Conservation (phyloP, 1,284 basidiomycete genomes). For the Pulchroboletus neoregius region DNA sequence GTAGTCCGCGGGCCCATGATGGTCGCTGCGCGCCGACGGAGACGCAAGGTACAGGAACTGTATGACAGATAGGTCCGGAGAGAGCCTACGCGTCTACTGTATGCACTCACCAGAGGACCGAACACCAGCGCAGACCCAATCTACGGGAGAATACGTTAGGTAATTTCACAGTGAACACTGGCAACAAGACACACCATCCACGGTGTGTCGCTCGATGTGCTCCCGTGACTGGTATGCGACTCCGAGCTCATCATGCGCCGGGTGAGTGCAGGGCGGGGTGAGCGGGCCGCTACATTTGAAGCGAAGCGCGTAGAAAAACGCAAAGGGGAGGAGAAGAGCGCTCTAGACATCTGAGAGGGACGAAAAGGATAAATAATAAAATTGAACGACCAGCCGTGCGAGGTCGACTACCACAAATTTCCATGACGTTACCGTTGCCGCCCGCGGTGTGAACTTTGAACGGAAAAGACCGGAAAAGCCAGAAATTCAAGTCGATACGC, state of each 20-base stretch:
- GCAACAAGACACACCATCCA: constrained; percentile 29
- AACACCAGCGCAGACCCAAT: constrained; percentile 34
- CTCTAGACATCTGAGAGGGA: constrained; percentile 20
- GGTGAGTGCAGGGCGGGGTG: constrained; percentile 13
- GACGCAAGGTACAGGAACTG: constrained; percentile 34
- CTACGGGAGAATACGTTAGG: constrained; percentile 10
- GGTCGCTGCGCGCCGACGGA: constrained; percentile 24
- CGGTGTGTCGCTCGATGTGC: constrained; percentile 20
- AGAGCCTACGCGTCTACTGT: neutral
- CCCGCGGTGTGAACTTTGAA: constrained; percentile 28
- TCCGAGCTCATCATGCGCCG: constrained; percentile 29
- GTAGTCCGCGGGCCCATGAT: constrained; percentile 24
- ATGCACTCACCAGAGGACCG: constrained; percentile 28
- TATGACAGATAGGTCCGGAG: neutral
- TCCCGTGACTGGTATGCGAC: constrained; percentile 22
- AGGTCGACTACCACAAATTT: constrained; percentile 22
- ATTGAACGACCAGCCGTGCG: neutral
- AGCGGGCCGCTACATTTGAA: constrained; percentile 6
- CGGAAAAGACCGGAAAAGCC: constrained; percentile 29
- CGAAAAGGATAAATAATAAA: constrained; percentile 9
- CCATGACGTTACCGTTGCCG: constrained; percentile 24
- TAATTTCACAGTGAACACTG: neutral
- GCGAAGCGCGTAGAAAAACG: constrained; percentile 16
- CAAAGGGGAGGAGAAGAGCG: constrained; percentile 14
- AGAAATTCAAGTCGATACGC: too few relatives aligned